These are phyloP conservation scores for Reutealis trisperma DNA, from an alignment of 345 rosid genomes.

Conservation along the genomic window DNA sequence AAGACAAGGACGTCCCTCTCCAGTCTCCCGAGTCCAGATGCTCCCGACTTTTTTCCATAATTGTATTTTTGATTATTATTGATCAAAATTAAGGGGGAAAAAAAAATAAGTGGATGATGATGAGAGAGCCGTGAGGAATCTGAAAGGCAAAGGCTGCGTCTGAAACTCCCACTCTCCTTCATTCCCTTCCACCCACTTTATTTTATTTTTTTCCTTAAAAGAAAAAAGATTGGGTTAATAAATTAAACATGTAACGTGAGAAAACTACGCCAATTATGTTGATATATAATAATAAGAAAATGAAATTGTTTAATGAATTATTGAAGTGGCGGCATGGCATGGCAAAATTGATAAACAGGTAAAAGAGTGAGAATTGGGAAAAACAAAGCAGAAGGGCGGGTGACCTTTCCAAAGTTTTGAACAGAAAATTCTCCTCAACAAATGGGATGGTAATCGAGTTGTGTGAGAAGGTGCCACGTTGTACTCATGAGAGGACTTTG, in stretches of 20 bases:
- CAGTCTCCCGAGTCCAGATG: not conserved
- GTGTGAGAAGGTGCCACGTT: slow-evolving; percentile 16
- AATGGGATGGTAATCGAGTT: not conserved
- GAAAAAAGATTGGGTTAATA: no score
- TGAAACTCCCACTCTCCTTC: not conserved
- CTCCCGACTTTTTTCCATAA: not conserved
- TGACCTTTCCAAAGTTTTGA: slow-evolving; percentile 9
- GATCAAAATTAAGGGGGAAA: no score
- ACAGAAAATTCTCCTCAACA: no score
- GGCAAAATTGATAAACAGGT: no score
- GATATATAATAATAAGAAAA: no score
- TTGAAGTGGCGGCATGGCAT: no score
- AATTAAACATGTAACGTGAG: no score
- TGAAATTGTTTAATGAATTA: no score
- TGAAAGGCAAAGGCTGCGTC: slow-evolving; percentile 40
- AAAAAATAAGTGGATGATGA: slow-evolving; percentile 31
- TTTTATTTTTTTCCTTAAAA: not conserved
- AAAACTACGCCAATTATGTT: no score
- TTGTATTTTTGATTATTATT: no score
- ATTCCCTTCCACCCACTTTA: not conserved
- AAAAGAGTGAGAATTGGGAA: no score
- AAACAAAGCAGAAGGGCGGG: not conserved
- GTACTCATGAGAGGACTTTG: not conserved
- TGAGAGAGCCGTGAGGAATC: slow-evolving; percentile 52
- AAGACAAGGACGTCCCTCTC: slow-evolving; percentile 25